Conservation (phyloP, 225 moss, liverwort and hornwort genomes). For the Takakia lepidozioides region DNA sequence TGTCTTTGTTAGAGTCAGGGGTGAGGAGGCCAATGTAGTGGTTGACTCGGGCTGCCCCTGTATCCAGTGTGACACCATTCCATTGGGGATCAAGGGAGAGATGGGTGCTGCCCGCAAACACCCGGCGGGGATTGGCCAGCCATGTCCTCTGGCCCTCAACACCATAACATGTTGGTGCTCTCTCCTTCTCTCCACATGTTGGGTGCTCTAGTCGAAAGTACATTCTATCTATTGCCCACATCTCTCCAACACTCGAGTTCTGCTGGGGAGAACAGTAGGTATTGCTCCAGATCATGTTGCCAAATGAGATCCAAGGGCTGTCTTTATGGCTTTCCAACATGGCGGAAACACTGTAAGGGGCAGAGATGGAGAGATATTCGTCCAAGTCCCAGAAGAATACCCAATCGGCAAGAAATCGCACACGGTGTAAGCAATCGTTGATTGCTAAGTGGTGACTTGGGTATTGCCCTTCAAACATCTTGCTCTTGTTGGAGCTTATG, state of each 20-base stretch:
- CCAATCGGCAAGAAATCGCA: constrained; percentile 36
- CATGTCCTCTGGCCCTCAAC: constrained; percentile 53
- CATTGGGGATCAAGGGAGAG: constrained; percentile 18
- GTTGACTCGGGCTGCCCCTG: constrained; percentile 23
- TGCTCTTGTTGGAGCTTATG: constrained; percentile 13
- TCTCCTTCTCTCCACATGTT: constrained; percentile 25
- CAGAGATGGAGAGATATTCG: constrained; percentile 39
- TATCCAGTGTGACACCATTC: constrained; percentile 25
- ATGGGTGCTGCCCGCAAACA: constrained; percentile 35
- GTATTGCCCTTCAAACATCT: constrained; percentile 41
- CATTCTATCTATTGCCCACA: constrained; percentile 54
- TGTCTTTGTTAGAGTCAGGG: constrained; percentile 6
- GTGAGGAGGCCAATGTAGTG: constrained; percentile 37
- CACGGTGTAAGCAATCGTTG: constrained; percentile 57
- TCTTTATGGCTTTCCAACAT: constrained; percentile 32
- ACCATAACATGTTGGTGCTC: constrained; percentile 19
- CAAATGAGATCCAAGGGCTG: constrained; percentile 46
- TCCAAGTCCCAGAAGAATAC: constrained; percentile 59
- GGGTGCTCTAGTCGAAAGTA: constrained; percentile 32
- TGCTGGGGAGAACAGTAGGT: constrained; percentile 22
- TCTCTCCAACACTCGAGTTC: constrained; percentile 1
- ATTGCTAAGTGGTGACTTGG: constrained; percentile 43
- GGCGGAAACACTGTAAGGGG: constrained; percentile 19
- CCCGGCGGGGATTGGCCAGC: constrained; percentile 57
- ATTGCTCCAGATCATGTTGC: constrained; percentile 35